Evolutionary conservation across 805 yeast genomes (phyloP), one percentile per base, ranked within the genome.

Genomic region (Wickerhamiella azymoides): DNA sequence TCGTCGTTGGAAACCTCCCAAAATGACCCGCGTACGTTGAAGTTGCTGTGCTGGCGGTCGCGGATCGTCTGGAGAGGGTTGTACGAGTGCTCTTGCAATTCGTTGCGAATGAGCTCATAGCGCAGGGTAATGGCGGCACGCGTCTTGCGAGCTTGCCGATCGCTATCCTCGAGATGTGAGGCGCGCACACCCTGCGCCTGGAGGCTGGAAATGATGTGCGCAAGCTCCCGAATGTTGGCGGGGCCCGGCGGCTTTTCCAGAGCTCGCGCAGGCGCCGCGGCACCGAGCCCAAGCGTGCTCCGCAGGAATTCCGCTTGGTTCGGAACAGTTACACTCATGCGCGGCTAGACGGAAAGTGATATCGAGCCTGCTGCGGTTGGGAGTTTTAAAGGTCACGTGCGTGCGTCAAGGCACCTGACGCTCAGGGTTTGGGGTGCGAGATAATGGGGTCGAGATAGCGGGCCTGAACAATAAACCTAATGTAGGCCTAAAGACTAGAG

Each of bases 41-140:
- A 43, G 36, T 43, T 47, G 42, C 46, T 39, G 43, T 39, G 28
- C 52, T 68, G 69, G 48, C 94, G 68, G 61, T 84, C 80, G 47
- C 96, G 65, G 24, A 85, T 75, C n/a, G 79, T 71, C 61, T 84
- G 94, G 38, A 85, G 64, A 3, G 95, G 95, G 57, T 85, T 85
- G 65, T 79, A 85, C 2, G 74, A 24, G 6, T 38, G 38, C 19
- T 25, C 36, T 11, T 21, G 28, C 10, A 41, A 19, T 30, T 41
- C 39, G 18, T 28, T 25, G 14, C 26, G 32, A 3, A 41, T n/a
- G 9, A 41, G 38, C 33, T 41, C 38, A 18, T 41, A 41, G n/a
- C 44, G 38, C 21, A 41, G 25, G 4, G 36, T n/a, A 18, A 41
- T 32, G 13, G 38, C 26, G 13, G 44, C 44, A 5, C 44, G 14